These are phyloP conservation scores for Alternaria arbusti DNA, from an alignment of 2,329 filamentous ascomycete genomes.

Conservation along the genomic window DNA sequence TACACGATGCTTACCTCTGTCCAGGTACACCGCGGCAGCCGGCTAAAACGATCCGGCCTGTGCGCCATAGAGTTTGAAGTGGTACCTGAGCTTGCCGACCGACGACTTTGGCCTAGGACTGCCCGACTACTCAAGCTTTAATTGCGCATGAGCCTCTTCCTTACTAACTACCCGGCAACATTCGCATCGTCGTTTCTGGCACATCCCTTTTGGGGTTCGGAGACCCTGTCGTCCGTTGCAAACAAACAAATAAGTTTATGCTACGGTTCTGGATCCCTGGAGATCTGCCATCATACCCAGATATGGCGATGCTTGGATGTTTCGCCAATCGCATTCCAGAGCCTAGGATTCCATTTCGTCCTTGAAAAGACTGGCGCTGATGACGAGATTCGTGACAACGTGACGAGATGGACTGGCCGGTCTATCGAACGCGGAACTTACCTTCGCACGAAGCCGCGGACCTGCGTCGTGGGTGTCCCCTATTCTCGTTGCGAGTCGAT, in stretches of 20 bases:
- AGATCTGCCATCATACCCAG: neutral
- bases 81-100: neutral
- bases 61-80: neutral
- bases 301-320: neutral
- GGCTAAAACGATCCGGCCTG: neutral
- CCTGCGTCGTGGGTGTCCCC: neutral
- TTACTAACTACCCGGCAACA: neutral
- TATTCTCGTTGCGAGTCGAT: neutral
- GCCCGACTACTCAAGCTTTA: neutral
- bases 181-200: neutral
- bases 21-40: neutral
- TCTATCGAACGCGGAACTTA: neutral
- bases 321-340: neutral
- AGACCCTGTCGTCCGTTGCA: neutral
- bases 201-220: neutral
- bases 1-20: neutral
- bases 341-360: neutral
- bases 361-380: neutral
- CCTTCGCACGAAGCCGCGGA: neutral
- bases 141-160: neutral
- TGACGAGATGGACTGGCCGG: neutral
- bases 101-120: neutral
- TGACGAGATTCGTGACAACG: neutral
- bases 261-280: neutral
- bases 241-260: neutral